A percentile compares a stretch with the other conserved stretches of the same genome.
phyloP scores from a whole-genome alignment of 2,329 filamentous ascomycete genomes.

The Verticillium alfalfae region DNA sequence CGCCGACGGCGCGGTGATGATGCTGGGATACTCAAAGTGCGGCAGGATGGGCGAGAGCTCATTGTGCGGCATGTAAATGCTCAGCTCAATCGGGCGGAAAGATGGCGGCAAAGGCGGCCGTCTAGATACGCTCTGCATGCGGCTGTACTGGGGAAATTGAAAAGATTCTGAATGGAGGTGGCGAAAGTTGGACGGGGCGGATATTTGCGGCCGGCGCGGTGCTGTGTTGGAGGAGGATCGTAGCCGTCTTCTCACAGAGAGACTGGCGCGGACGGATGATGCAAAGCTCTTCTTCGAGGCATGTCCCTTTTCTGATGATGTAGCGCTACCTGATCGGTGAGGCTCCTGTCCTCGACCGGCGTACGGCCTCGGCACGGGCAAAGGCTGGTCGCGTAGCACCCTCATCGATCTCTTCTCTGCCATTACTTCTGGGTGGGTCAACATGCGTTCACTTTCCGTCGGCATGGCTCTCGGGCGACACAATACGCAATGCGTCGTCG shows the following conservation, averaged over 20 bases:
- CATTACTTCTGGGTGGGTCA: neutral
- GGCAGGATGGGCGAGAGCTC: conserved; percentile 52
- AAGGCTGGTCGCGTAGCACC: conserved; percentile 24
- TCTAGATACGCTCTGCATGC: conserved; percentile 17
- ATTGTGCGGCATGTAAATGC: conserved; percentile 41
- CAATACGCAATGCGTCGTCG: neutral
- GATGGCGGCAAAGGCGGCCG: conserved; percentile 24
- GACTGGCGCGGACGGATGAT: conserved; percentile 26
- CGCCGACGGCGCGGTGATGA: conserved; percentile 33
- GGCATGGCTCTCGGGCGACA: neutral
- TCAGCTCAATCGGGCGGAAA: conserved; percentile 53
- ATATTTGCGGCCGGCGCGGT: conserved; percentile 51
- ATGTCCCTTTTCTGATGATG: conserved; percentile 19
- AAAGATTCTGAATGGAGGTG: conserved; percentile 48
- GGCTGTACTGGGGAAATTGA: conserved; percentile 24
- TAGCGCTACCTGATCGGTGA: conserved; percentile 5
- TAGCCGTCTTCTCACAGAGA: conserved; percentile 40
- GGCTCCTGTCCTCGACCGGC: conserved; percentile 15
- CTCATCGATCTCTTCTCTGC: conserved; percentile 17
- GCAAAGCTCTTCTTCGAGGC: conserved; percentile 29
- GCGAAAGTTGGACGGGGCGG: conserved; percentile 53
- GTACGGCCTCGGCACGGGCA: conserved; percentile 19
- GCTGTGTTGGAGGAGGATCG: conserved; percentile 31
- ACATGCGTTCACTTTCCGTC: neutral
- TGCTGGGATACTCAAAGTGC: conserved; percentile 35